Conservation (phyloP, 805 yeast genomes). For the Candida xyloterini region DNA sequence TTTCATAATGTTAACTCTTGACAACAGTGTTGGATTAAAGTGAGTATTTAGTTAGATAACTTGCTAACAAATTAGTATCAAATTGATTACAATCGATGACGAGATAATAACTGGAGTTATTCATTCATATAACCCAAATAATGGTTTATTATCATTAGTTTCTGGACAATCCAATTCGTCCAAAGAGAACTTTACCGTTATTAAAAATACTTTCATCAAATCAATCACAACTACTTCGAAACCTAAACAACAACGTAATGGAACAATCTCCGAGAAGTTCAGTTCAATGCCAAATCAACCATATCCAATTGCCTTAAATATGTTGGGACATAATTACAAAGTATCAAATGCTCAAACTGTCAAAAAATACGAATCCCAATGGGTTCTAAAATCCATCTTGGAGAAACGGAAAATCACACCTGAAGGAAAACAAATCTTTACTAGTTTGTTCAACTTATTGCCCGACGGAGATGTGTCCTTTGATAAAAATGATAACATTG, state of each 20-base stretch:
- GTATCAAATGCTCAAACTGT: conserved; percentile 18
- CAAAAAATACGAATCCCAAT: conserved; percentile 23
- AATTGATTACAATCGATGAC: conserved; percentile 58
- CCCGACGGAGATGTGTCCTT: conserved; percentile 35
- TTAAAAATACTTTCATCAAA: conserved; percentile 58
- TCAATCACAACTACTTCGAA: conserved; percentile 42
- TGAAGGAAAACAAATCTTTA: conserved; percentile 30
- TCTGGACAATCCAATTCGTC: conserved; percentile 26
- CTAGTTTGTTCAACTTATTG: conserved; percentile 25
- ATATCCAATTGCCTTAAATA: conserved; percentile 16
- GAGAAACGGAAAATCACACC: conserved; percentile 22
- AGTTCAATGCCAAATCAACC: conserved; percentile 20
- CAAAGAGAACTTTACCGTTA: conserved; percentile 41
- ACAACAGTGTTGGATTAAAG: conserved; percentile 34
- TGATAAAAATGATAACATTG: conserved; percentile 34
- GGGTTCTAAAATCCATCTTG: conserved; percentile 22
- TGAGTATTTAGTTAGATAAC: conserved; percentile 20
- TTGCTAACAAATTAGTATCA: conserved; percentile 42
- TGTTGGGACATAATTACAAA: conserved; percentile 19
- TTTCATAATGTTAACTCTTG: conserved; percentile 29
- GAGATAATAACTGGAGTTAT: conserved; percentile 57
- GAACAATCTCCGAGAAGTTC: conserved; percentile 11
- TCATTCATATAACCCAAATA: conserved; percentile 54
- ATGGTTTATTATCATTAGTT: conserved; percentile 41
- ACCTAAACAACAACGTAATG: conserved; percentile 31